phyloP scores from a whole-genome alignment of 2,329 filamentous ascomycete genomes.

The Calonectria hongkongensis region DNA sequence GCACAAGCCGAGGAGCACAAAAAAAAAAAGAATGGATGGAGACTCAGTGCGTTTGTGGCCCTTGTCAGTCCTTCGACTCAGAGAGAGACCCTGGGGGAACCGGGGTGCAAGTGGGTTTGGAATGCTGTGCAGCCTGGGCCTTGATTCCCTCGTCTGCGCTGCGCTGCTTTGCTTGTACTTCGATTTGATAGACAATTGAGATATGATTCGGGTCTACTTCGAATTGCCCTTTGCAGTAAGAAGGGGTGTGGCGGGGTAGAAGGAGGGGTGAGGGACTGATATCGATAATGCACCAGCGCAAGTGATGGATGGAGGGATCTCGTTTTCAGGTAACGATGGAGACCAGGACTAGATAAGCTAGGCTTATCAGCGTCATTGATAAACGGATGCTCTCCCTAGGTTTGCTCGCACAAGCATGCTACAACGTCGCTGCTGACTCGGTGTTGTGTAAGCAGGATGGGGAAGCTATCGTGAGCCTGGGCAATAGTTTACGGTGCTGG shows the following conservation, averaged over 20 bases:
- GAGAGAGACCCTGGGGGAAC: constrained; percentile 46
- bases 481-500: constrained; percentile 11
- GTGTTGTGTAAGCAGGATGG: constrained; percentile 36
- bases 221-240: constrained; percentile 27
- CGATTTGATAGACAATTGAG: constrained; percentile 35
- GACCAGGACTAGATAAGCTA: constrained; percentile 74
- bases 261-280: constrained; percentile 37
- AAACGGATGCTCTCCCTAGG: constrained; percentile 41
- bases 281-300: constrained; percentile 32
- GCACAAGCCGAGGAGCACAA: constrained; percentile 14
- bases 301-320: constrained; percentile 41
- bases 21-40: constrained; percentile 33
- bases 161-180: constrained; percentile 36
- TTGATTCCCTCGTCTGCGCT: constrained; percentile 38
- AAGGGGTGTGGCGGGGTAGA: constrained; percentile 35
- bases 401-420: constrained; percentile 44
- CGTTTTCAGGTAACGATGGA: constrained; percentile 70
- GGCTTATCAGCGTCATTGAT: constrained; percentile 75
- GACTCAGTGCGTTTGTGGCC: constrained; percentile 31
- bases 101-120: constrained; percentile 48
- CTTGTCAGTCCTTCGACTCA: constrained; percentile 21
- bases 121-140: constrained; percentile 43
- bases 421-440: constrained; percentile 41
- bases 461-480: constrained; percentile 31
- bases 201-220: constrained; percentile 40